A percentile compares a stretch with the other conserved stretches of the same genome.
Evolutionary conservation across 257 asterid species (phyloP).

Genomic region (Solanum lignicaule): DNA sequence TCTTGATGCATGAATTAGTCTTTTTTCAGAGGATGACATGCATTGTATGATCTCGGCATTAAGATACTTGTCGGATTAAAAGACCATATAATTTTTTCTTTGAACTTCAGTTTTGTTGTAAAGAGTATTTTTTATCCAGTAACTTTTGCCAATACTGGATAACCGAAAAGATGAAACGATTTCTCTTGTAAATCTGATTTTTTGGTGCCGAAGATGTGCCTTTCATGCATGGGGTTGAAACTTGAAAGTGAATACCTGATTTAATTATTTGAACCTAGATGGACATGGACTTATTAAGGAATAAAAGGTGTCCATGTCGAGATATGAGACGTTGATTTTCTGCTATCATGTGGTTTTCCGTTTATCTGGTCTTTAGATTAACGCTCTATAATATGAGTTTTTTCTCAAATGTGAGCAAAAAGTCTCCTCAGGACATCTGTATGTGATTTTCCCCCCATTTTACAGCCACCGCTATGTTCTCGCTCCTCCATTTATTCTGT

Average conservation of each 20-base stretch:
- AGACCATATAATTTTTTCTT: background rate
- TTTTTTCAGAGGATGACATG: background rate
- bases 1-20: background rate
- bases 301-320: background rate
- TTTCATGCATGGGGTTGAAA: background rate
- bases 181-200: background rate
- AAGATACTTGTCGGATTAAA: background rate
- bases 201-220: background rate
- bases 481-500: background rate
- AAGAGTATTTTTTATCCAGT: background rate
- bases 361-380: background rate
- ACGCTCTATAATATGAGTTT: background rate
- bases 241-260: background rate
- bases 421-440: background rate
- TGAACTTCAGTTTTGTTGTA: background rate
- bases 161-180: background rate
- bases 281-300: background rate
- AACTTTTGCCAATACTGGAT: background rate
- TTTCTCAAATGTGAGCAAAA: background rate
- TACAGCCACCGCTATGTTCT: background rate
- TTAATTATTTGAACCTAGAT: background rate
- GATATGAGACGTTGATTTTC: background rate
- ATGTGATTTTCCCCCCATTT: background rate
- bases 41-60: background rate
- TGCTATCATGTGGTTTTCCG: background rate